These are phyloP conservation scores for Fonsecaea erecta DNA, from an alignment of 2,329 filamentous ascomycete genomes.

Conservation along the genomic window DNA sequence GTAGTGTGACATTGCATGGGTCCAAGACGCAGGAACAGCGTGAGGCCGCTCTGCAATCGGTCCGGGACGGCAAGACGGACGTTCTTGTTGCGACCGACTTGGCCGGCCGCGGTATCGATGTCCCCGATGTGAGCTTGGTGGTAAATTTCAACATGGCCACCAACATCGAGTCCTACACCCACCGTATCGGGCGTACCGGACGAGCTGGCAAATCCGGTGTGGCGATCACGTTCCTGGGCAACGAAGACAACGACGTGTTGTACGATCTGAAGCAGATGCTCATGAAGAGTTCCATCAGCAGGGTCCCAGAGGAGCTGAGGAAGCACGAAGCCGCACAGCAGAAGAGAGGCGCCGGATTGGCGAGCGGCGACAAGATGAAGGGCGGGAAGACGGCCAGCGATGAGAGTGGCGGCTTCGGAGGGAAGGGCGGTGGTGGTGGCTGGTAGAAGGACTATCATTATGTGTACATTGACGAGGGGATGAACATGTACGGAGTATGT, in stretches of 20 bases:
- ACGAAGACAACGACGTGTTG: constrained; percentile 85
- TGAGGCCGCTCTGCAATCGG: constrained; percentile 85
- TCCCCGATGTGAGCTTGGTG: constrained; percentile 89
- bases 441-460: constrained; percentile 6
- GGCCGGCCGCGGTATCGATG: constrained; percentile 96
- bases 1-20: constrained; percentile 86
- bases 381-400: constrained; percentile 39
- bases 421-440: constrained; percentile 22
- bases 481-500: too few relatives aligned
- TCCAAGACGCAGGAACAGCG: constrained; percentile 97
- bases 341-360: constrained; percentile 59
- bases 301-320: constrained; percentile 87
- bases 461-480: too few relatives aligned
- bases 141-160: constrained; percentile 99
- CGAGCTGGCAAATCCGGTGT: constrained; percentile 96
- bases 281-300: constrained; percentile 82
- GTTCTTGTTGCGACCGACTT: constrained; percentile 95
- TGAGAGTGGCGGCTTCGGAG: constrained; percentile 34
- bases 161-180: constrained; percentile 92
- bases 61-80: constrained; percentile 78
- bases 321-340: constrained; percentile 92
- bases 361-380: constrained; percentile 46
- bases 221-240: constrained; percentile 91
- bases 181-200: constrained; percentile 94
- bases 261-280: constrained; percentile 95